phyloP scores from a whole-genome alignment of 1,139 yeast species.

The Lipomyces yarrowii region DNA sequence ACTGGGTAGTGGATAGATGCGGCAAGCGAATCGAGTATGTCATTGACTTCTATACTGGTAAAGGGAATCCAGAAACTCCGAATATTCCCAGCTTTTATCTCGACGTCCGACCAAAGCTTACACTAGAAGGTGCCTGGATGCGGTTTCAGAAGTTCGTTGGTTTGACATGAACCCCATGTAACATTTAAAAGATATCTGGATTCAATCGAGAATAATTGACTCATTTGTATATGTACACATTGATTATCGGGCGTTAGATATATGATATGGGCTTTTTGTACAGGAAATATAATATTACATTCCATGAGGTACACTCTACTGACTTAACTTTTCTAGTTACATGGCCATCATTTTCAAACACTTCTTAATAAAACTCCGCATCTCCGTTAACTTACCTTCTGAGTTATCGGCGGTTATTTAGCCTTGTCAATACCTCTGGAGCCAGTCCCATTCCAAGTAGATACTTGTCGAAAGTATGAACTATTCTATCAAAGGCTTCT shows the following conservation, averaged over 20 bases:
- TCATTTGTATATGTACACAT: not conserved
- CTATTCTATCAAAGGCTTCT: slow-evolving; percentile 38
- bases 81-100: slow-evolving; percentile 66
- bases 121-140: slow-evolving; percentile 78
- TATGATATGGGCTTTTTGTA: not conserved
- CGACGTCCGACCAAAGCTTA: slow-evolving; percentile 90
- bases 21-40: slow-evolving; percentile 85
- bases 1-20: slow-evolving; percentile 89
- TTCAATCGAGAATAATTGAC: not conserved
- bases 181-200: not conserved
- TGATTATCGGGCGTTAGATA: not conserved
- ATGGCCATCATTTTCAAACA: not conserved
- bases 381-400: not conserved
- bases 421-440: slow-evolving; percentile 27
- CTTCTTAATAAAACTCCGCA: slow-evolving; percentile 11
- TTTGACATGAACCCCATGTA: slow-evolving; percentile 5
- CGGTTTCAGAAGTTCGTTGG: slow-evolving; percentile 66
- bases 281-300: not conserved
- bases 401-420: too few species aligned
- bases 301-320: not conserved
- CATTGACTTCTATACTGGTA: slow-evolving; percentile 84
- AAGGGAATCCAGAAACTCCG: slow-evolving; percentile 51
- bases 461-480: slow-evolving; percentile 37
- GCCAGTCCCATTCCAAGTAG: slow-evolving; percentile 35
- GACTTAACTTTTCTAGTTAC: not conserved